Base-by-base conservation (phyloP, 2,329 filamentous ascomycete genomes). In the Colletotrichum lentis region DNA sequence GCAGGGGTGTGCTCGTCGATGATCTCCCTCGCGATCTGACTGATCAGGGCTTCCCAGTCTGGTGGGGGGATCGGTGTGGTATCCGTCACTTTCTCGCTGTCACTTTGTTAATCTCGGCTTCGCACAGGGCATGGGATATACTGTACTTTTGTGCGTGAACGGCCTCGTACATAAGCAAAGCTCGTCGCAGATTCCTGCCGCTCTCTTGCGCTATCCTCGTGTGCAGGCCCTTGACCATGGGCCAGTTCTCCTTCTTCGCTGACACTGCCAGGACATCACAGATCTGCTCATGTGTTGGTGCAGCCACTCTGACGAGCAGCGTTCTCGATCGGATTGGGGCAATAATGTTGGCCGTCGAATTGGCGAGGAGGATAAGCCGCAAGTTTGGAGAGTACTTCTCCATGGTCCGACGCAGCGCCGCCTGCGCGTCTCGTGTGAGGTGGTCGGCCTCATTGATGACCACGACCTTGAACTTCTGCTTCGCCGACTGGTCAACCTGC, bases 361-460 rank as follows among this genome's bases (percentile, higher is more conserved):
- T 98, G 56, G 96, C 96, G 69, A 99, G 82, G 69, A 99, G 82
- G 56, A 99, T 98, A 73, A 99, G 80, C 24, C 96, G 87, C 76
- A 99, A 76, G 78, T 99, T 99, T 16, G 95, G 94, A 75, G 92
- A 96, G 84, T 99, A 99, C 80, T 99, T 99, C 82, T 99, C 96
- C 96, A 99, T 99, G 0, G 96, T 99, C 71, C 96, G 86, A 78
- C 96, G 88, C 76, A 99, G 82, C 39, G 96, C 96, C 0, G 96
- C 96, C 81, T 99, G 96, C 3, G 96, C 96, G 84, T 99, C 96
- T 71, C 96, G 85, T 3, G 91, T 96, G 71, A 99, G 85, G 76
- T 97, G 92, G 77, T 99, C 96, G 8, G 96, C 96, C 83, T 99
- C 96, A 75, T 99, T 99, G 85, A 99, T 98, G 43, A 99, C 95